Conservation (phyloP, 140 eudicot species). For the Flaveria floridana region DNA sequence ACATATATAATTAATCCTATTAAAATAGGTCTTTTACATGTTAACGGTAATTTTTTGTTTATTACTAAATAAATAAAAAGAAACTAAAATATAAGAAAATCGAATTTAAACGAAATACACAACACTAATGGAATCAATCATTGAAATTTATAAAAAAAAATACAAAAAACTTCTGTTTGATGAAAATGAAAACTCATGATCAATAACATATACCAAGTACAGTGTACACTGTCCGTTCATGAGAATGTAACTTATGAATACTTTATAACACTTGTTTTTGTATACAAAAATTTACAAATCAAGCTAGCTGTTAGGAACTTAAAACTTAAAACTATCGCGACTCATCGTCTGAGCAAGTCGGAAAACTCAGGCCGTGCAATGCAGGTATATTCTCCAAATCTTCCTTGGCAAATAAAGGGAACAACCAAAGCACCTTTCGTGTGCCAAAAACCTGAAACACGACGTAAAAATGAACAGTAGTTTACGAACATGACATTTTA, state of each 20-base stretch:
- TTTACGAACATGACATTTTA: background rate
- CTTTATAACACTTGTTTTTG: slow-evolving; percentile 1
- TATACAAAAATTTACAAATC: slow-evolving; percentile 18
- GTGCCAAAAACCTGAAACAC: slow-evolving; percentile 67
- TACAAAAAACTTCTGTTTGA: background rate
- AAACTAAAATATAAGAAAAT: too few species aligned
- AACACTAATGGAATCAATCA: background rate
- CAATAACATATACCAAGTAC: background rate
- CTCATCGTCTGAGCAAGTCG: slow-evolving; percentile 52
- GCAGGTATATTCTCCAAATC: slow-evolving; percentile 71
- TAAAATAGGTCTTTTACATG: too few species aligned
- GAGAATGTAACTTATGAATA: background rate
- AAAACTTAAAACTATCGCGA: slow-evolving; percentile 24
- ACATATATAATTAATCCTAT: too few species aligned
- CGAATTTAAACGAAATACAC: too few species aligned
- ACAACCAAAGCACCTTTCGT: slow-evolving; percentile 63
- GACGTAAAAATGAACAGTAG: background rate
- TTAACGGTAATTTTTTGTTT: too few species aligned
- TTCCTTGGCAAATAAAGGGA: slow-evolving; percentile 68
- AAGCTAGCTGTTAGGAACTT: slow-evolving; percentile 1
- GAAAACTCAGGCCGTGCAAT: slow-evolving; percentile 65
- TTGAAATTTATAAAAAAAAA: too few species aligned
- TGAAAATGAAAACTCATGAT: background rate
- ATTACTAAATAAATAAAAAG: too few species aligned
- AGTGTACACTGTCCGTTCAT: slow-evolving; percentile 7